These are phyloP conservation scores for Geosmithia putterillii DNA, from an alignment of 2,329 filamentous ascomycete species.

Conservation along the genomic window DNA sequence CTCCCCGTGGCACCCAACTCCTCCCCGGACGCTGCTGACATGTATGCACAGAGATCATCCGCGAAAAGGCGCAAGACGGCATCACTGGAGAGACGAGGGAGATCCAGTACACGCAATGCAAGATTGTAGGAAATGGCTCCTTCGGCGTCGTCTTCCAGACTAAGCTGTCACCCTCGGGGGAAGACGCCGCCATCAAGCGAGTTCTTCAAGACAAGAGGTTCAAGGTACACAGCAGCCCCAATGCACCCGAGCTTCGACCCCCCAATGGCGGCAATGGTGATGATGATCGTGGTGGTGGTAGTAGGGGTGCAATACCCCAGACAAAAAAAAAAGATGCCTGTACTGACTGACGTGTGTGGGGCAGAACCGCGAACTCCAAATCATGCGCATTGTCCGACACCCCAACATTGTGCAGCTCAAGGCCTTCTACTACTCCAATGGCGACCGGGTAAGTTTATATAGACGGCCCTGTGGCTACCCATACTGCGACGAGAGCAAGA, in stretches of 20 bases:
- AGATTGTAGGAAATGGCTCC: slow-evolving; percentile 97
- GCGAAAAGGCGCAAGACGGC: slow-evolving; percentile 98
- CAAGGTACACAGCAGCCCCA: slow-evolving; percentile 52
- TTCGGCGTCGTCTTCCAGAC: slow-evolving; percentile 99
- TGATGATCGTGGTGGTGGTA: not conserved
- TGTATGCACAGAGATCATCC: slow-evolving; percentile 68
- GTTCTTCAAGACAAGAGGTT: slow-evolving; percentile 98
- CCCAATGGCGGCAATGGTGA: no score
- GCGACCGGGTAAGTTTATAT: slow-evolving; percentile 66
- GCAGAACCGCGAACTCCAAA: slow-evolving; percentile 96
- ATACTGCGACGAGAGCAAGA: not conserved
- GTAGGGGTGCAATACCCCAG: not conserved
- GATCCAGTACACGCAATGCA: slow-evolving; percentile 97
- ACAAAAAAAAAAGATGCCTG: not conserved
- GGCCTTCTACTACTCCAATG: slow-evolving; percentile 99
- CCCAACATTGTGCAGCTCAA: slow-evolving; percentile 98
- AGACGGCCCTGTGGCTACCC: not conserved
- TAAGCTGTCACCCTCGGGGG: slow-evolving; percentile 92
- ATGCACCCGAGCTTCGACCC: not conserved
- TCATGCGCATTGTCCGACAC: slow-evolving; percentile 98
- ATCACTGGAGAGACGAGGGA: slow-evolving; percentile 93
- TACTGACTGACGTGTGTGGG: not conserved
- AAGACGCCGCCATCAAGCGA: slow-evolving; percentile 98
- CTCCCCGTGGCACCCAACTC: not conserved
- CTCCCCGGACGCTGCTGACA: not conserved